Percentiles rank a stretch among this genome's conserved stretches.
Conservation (phyloP, 495 filamentous ascomycete species). For the Oidiodendron maius region DNA sequence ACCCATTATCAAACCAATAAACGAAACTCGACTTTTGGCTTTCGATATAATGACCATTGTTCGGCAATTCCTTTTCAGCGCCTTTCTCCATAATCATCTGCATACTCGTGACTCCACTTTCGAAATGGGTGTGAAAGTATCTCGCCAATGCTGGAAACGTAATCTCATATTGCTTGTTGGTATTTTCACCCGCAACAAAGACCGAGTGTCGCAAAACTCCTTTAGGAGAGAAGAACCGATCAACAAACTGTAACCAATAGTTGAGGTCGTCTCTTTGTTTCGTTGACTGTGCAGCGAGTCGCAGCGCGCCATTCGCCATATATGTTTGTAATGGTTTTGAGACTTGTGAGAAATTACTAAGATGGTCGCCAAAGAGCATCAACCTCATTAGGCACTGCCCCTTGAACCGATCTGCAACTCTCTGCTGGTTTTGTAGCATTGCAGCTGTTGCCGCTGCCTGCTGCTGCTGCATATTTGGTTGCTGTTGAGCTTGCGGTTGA, state of each 20-base stretch:
- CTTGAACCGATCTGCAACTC: constrained; percentile 39
- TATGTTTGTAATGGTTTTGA: constrained; percentile 17
- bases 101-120: constrained; percentile 73
- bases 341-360: constrained; percentile 60
- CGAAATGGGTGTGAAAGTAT: constrained; percentile 77
- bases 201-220: constrained; percentile 65
- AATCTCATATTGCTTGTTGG: constrained; percentile 71
- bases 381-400: constrained; percentile 57
- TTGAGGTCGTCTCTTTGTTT: constrained; percentile 53
- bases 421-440: constrained; percentile 43
- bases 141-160: constrained; percentile 66
- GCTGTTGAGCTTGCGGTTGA: constrained; percentile 28
- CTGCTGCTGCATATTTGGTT: constrained; percentile 27
- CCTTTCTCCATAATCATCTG: constrained; percentile 66
- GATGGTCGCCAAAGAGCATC: constrained; percentile 61
- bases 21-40: constrained; percentile 56
- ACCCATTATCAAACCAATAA: constrained; percentile 67
- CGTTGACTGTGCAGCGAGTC: constrained; percentile 35
- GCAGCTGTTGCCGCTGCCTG: constrained; percentile 27
- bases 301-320: constrained; percentile 17
- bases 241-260: constrained; percentile 73
- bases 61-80: constrained; percentile 48
- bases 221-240: constrained; percentile 64
- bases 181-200: constrained; percentile 27
- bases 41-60: constrained; percentile 60